Evolutionary conservation across 73 alveolate genomes (phyloP), one percentile per base, ranked within the genome.

Genomic region (Loxodes magnus): DNA sequence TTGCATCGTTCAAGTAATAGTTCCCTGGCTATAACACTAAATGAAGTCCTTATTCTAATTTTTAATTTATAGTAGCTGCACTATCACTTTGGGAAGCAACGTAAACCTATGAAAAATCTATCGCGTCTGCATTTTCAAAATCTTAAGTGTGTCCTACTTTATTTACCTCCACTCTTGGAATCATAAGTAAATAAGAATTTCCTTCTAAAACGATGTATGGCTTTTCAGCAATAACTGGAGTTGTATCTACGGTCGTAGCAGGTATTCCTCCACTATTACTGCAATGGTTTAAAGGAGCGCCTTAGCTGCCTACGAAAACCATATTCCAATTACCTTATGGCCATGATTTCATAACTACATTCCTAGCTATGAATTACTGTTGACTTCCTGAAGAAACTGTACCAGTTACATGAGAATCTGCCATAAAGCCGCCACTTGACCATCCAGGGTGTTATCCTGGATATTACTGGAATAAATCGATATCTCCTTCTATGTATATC

Each of bases 281-380:
- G 10, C 70, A 56, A 23, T 56, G 70, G 43, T 39, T 23, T 3
- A 46, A n/a, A 2, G 70, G 70, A 9, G 70, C 70, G 7, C 67
- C 73, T 7, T 16, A 5, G 0, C 59, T 56, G 6, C 70, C 70
- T 4, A 56, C 70, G 21, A 56, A 56, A 26, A 56, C 64, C 43
- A 30, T 44, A 31, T 56, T 56, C 70, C 70, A 56, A n/a, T 39
- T 58, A 3, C 64, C 70, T 6, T 39, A 44, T 25, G 10, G 5
- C 70, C 70, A 56, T n/a, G 30, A 14, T 24, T 29, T 42, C 3
- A 56, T 52, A 35, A 24, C 39, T 15, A 53, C 43, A 39, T 30
- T 59, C 21, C 70, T 35, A 7, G 70, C 43, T 22, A 56, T 37
- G 22, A 15, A 56, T 31, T 56, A 58, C 22, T 56, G 70, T 25